Base-by-base conservation (phyloP, 805 yeast genomes). In the Danielozyma ontarioensis region DNA sequence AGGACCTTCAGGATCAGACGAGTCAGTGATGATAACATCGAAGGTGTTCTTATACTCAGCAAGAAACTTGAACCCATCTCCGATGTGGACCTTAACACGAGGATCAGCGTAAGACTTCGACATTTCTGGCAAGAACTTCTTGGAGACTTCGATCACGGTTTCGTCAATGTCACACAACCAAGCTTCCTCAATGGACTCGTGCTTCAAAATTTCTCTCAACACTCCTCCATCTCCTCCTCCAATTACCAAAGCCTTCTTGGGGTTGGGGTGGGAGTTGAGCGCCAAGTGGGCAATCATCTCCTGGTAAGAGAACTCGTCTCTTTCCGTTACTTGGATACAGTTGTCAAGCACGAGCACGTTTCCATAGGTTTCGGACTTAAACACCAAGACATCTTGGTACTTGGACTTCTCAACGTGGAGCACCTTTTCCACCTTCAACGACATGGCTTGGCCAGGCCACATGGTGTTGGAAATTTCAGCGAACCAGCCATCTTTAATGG, bases 181-280 rank as follows among this genome's bases (percentile, higher is more conserved):
- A 30, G 95, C 96, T 64, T 82, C 83, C 61, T 88, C 96, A 35
- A 90, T 86, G 40, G 75, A 60, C 33, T 75, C 79, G 64, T 90
- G 96, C 67, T 90, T 90, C 55, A 88, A 85, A 55, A 89, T 74
- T 65, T 90, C 97, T 66, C 97, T 79, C 53, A 90, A 74, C 33
- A 90, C 97, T 64, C 97, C 97, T 50, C 98, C 98, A 61, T 90
- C 98, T 55, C 98, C 98, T 45, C 98, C 98, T 39, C 98, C 98
- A 54, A 90, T 84, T 43, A 90, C 97, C 36, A 90, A 71, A 16
- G 94, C 97, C 51, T 74, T 81, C 72, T 85, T 86, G 37, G 97
- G 97, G 68, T 85, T 80, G 50, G 96, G 89, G 66, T 93, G 97
- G 34, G 93, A 79, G 76, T 82, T 84, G 62, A 93, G 55, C 5